Evolutionary conservation across 2,329 filamentous ascomycete species (phyloP), one percentile per base, ranked within the genome.

Genomic region (Penicillium sp.): DNA sequence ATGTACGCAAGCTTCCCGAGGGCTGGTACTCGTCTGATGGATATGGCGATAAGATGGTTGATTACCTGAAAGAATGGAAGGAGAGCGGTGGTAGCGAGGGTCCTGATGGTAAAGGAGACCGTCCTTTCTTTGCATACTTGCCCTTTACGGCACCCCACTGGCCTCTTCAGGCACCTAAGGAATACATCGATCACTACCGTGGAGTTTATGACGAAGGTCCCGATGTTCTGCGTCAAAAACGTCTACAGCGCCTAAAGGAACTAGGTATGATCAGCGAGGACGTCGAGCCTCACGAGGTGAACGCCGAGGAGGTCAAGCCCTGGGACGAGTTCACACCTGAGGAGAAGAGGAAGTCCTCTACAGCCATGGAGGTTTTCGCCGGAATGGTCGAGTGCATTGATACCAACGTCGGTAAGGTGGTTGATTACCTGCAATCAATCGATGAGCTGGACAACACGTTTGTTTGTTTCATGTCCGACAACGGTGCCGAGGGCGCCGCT

Each of bases 361-460:
- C 76, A 71, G 78, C 80, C 0, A 85, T 85, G 83, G 83, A 85
- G 60, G 78, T 81, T 3, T 87, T 81, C 53, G 83, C 84, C 0
- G 84, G 75, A 12, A 86, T 87, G 81, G 83, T 86, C 3, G 82
- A 86, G 51, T 75, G 74, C 47, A 85, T 86, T 48, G 84, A 87
- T 59, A 65, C 66, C 52, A 83, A 85, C 53, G 77, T 87, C 16
- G 83, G 83, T 34, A 81, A 80, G 51, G 79, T 86, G 2, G 70
- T 85, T 21, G 71, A 81, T 33, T 81, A 85, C 59, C 75, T 86
- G 2, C 72, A 80, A 51, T 64, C 76, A 41, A 80, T 77, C 2
- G 81, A 77, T 51, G 83, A 86, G 63, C 73, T 83, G 0, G 83
- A 86, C 56, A 85, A 86, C 65, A 87, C 84, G 2, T 81, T 86